Evolutionary conservation across 2,329 filamentous ascomycete genomes (phyloP), one percentile per base, ranked within the genome.

Genomic region (Elsinoe fawcettii): DNA sequence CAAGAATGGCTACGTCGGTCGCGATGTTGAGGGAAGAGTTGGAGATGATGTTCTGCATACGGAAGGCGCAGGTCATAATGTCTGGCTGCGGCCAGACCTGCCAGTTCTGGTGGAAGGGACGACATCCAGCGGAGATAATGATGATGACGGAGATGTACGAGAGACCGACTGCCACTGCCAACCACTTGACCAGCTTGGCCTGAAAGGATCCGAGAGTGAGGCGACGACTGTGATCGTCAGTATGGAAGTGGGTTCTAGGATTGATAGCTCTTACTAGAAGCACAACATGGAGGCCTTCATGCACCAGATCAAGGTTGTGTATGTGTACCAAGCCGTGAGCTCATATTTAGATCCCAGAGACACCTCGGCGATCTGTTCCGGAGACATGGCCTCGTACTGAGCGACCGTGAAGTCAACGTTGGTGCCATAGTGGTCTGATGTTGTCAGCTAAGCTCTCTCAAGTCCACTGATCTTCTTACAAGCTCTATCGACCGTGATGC

Each of bases 311-410:
- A 55, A 12, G 9, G 34, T 20, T 25, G 51, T 20, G 57, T 66
- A 61, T 1, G 58, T 66, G 69, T 69, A 74, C 73, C 72, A 74
- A 0, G 71, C 72, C 0, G 66, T 58, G 8, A 74, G 60, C 46
- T 74, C 61, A 5, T 70, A 63, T 18, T 71, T 71, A 0, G 69
- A 73, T 1, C 72, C 72, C 11, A 62, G 41, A 0, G 57, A 56
- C 14, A 70, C 64, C 1, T 67, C 61, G 1, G 56, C 36, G 4
- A 71, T 60, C 4, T 73, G 66, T 0, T 55, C 34, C 0, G 62
- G 23, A 5, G 64, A 66, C 8, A 73, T 55, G 58, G 49, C 47
- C 6, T 53, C 56, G 18, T 66, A 55, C 12, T 61, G 51, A 8
- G 47, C 58, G 12, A 47, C 32, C 1, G 59, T 62, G 47, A 60